These are phyloP conservation scores for Aspergillus saccharolyticus DNA, from an alignment of 495 filamentous ascomycete species.

Conservation along the genomic window DNA sequence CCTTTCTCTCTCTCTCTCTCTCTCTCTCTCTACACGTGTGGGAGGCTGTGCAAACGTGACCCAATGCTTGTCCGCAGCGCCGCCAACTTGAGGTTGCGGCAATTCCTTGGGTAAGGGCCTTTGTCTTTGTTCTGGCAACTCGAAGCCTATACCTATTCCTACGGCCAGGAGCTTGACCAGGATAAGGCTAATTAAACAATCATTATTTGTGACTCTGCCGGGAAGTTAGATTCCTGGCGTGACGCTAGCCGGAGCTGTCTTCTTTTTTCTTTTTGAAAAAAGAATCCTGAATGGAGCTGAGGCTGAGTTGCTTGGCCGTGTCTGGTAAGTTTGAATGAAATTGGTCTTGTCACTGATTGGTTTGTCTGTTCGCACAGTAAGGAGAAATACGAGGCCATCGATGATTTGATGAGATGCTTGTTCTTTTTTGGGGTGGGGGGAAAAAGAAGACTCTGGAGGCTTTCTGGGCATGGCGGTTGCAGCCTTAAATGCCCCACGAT, in stretches of 20 bases:
- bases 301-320: not conserved
- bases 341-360: not conserved
- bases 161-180: not conserved
- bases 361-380: not conserved
- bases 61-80: not conserved
- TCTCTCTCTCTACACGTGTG: not conserved
- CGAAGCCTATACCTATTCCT: not conserved
- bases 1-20: too few relatives aligned
- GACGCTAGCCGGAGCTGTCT: too few relatives aligned
- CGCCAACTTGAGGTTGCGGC: not conserved
- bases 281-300: too few relatives aligned
- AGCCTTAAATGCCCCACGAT: not conserved
- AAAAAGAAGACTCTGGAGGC: too few relatives aligned
- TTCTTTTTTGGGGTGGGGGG: too few relatives aligned
- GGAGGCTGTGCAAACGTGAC: not conserved
- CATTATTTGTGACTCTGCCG: not conserved
- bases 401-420: not conserved
- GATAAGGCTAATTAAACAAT: not conserved
- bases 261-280: too few relatives aligned
- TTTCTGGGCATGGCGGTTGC: not conserved
- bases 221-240: too few relatives aligned
- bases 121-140: too few relatives aligned
- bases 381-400: not conserved
- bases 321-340: not conserved
- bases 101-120: not conserved